These are phyloP conservation scores for Rutidosis leptorrhynchoides DNA, from an alignment of 129 eudicot genomes.

Conservation along the genomic window DNA sequence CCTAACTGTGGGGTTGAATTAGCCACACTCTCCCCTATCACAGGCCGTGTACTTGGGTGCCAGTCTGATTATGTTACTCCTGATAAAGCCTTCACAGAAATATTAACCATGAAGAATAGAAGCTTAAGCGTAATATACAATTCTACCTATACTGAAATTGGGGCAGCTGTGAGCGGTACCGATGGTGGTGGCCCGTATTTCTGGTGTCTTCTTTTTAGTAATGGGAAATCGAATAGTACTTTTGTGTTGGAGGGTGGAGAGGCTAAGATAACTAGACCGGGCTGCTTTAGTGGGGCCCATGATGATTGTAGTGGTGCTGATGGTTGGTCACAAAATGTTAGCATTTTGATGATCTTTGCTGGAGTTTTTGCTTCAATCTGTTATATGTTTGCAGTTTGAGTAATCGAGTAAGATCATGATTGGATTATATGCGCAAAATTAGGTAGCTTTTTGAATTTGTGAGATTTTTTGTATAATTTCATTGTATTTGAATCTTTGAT, in stretches of 20 bases:
- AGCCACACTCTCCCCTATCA: constrained; percentile 61
- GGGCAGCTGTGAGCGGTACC: constrained; percentile 89
- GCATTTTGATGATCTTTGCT: constrained; percentile 24
- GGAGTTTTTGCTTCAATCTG: constrained; percentile 38
- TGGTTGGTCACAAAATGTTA: constrained; percentile 25
- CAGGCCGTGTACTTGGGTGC: constrained; percentile 86
- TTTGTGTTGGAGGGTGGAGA: constrained; percentile 58
- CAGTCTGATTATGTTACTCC: constrained; percentile 63
- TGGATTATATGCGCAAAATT: background rate
- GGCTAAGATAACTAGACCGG: constrained; percentile 65
- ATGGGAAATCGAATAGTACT: constrained; percentile 59
- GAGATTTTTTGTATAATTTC: background rate
- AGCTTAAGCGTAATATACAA: constrained; percentile 55
- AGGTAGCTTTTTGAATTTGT: background rate
- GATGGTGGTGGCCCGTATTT: constrained; percentile 80
- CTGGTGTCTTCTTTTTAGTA: constrained; percentile 90
- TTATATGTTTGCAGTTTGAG: constrained; percentile 36
- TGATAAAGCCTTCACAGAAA: constrained; percentile 52
- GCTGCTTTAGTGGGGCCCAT: constrained; percentile 90
- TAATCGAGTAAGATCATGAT: background rate
- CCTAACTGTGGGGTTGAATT: constrained; percentile 49
- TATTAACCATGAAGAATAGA: constrained; percentile 46
- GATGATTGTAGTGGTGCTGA: constrained; percentile 63
- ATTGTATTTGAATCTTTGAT: background rate
- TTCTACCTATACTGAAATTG: constrained; percentile 65